Conservation (phyloP, 139 green algal species). For the Bryopsis sp. region DNA sequence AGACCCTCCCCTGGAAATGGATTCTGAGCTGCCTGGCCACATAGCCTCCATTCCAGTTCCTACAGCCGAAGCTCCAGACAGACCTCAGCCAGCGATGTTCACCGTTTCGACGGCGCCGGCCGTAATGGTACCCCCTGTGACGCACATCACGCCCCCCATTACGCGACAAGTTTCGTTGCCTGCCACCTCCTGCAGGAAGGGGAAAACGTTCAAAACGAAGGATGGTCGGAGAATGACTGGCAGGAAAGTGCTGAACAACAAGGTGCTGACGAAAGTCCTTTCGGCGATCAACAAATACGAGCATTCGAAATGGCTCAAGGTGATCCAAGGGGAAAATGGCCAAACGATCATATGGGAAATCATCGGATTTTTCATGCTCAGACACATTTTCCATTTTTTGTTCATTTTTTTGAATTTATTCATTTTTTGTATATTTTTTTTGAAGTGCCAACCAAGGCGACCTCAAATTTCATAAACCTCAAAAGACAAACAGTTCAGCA, state of each 20-base stretch:
- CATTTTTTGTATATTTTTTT: too few relatives aligned
- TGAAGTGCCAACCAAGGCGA: too few relatives aligned
- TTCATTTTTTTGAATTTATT: too few relatives aligned
- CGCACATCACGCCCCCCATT: not conserved
- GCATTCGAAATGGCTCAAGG: conserved; percentile 5
- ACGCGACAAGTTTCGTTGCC: not conserved
- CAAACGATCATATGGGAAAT: too few relatives aligned
- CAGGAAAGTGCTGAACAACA: conserved; percentile 11
- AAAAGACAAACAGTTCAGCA: not conserved
- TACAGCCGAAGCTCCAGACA: too few relatives aligned
- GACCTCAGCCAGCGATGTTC: not conserved
- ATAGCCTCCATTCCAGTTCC: too few relatives aligned
- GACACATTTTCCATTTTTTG: too few relatives aligned
- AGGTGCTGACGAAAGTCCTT: conserved; percentile 7
- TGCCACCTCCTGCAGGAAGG: not conserved
- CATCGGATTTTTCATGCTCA: too few relatives aligned
- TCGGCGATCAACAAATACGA: not conserved
- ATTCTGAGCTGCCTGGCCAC: too few relatives aligned
- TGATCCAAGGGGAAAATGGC: too few relatives aligned
- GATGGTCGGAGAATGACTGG: conserved; percentile 9
- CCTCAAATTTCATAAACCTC: too few relatives aligned
- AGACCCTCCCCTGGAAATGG: too few relatives aligned
- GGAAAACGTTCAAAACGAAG: conserved; percentile 6
- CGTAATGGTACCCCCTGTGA: not conserved
- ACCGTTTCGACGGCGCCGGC: not conserved